A percentile compares a stretch with the other conserved stretches of the same genome.
Conservation (phyloP, 345 rosid species). For the Lepidium aucheri region DNA sequence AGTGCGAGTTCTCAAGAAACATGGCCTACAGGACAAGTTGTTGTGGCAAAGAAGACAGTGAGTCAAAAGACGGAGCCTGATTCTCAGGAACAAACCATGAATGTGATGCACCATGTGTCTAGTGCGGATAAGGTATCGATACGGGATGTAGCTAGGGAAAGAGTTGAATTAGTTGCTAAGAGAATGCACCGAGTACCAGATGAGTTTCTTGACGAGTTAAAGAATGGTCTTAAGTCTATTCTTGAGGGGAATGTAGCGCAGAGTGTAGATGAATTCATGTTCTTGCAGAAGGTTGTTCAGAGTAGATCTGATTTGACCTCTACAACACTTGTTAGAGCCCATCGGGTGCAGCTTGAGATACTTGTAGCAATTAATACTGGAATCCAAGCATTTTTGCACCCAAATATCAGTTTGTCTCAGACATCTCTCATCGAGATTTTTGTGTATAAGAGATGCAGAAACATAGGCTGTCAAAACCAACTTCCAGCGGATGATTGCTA, state of each 20-base stretch:
- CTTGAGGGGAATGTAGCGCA: conserved; percentile 81
- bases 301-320: conserved; percentile 70
- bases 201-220: conserved; percentile 70
- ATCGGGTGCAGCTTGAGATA: conserved; percentile 74
- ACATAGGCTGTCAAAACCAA: conserved; percentile 82
- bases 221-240: conserved; percentile 57
- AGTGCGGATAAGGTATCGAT: conserved; percentile 71
- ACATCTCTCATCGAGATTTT: conserved; percentile 72
- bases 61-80: conserved; percentile 59
- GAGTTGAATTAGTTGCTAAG: conserved; percentile 66
- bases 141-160: conserved; percentile 71
- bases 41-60: conserved; percentile 32
- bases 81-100: conserved; percentile 55
- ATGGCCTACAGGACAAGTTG: conserved; percentile 42
- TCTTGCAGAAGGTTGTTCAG: conserved; percentile 73
- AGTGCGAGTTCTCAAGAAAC: conserved; percentile 94
- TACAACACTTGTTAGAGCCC: conserved; percentile 64
- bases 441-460: conserved; percentile 81
- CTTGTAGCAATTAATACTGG: conserved; percentile 84
- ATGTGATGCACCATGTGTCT: conserved; percentile 55
- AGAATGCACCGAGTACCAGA: conserved; percentile 69
- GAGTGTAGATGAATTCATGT: conserved; percentile 61
- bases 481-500: conserved; percentile 91
- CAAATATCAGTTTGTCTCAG: conserved; percentile 71
- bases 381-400: conserved; percentile 86